A percentile compares a stretch with the other conserved stretches of the same genome.
Conservation (phyloP, 768 basidiomycete genomes). For the Coprinopsis marcescibilis region DNA sequence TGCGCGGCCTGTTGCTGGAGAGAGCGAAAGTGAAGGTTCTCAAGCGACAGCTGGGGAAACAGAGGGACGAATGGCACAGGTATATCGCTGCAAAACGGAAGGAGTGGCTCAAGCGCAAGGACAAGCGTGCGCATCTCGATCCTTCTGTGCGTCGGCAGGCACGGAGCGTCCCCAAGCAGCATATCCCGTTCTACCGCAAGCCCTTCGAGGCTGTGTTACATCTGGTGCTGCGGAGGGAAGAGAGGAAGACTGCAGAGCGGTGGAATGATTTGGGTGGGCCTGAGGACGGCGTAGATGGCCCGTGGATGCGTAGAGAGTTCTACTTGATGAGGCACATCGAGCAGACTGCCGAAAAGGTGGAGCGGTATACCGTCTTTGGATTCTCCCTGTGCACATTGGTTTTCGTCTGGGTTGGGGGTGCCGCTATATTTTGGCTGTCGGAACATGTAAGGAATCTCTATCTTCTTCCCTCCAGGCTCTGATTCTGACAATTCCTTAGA, state of each 20-base stretch:
- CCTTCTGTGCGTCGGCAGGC: background rate
- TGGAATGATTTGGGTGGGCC: too few species aligned
- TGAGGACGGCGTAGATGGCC: slow-evolving; percentile 12
- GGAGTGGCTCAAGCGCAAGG: background rate
- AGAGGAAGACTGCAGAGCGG: background rate
- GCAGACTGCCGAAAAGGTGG: slow-evolving; percentile 16
- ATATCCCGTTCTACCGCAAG: too few species aligned
- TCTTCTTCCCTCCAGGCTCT: background rate
- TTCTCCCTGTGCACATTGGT: slow-evolving; percentile 23
- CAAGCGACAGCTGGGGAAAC: slow-evolving; percentile 27
- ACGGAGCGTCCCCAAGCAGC: too few species aligned
- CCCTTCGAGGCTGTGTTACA: too few species aligned
- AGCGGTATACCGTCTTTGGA: slow-evolving; percentile 25
- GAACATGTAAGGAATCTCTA: slow-evolving; percentile 21
- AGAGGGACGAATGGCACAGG: slow-evolving; percentile 23
- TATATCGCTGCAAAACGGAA: slow-evolving; percentile 9
- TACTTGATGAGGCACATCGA: slow-evolving; percentile 33
- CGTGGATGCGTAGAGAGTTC: slow-evolving; percentile 31
- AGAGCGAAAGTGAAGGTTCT: slow-evolving; percentile 29
- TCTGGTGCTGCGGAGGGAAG: too few species aligned
- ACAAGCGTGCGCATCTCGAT: background rate
- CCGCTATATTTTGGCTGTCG: slow-evolving; percentile 30
- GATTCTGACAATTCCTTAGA: slow-evolving; percentile 12
- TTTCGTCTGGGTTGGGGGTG: slow-evolving; percentile 31
- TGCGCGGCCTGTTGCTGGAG: slow-evolving; percentile 33